Evolutionary conservation across 2,329 filamentous ascomycete genomes (phyloP).

Genomic region (Microsporum canis): DNA sequence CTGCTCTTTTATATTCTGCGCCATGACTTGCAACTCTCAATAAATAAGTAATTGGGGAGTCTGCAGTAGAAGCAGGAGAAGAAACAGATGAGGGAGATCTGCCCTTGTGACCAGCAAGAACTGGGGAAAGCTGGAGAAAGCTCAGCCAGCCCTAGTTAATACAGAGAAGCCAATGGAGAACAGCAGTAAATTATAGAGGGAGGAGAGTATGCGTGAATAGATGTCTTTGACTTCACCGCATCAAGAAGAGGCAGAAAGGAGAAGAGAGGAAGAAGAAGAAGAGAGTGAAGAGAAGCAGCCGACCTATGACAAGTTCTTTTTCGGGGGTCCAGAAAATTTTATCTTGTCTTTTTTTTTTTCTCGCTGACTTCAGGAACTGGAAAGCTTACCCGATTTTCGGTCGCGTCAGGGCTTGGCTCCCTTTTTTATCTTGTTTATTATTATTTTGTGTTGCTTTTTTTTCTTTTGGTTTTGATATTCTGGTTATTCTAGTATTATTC

Average conservation of each 20-base stretch:
- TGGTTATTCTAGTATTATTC: background rate
- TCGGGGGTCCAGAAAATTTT: background rate
- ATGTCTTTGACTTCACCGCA: background rate
- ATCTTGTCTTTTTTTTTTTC: background rate
- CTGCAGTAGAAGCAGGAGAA: background rate
- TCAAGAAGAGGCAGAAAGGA: background rate
- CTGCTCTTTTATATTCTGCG: constrained; percentile 63
- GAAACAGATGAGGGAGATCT: background rate
- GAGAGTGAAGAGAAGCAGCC: background rate
- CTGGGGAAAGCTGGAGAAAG: background rate
- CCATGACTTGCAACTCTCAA: background rate
- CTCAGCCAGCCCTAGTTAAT: background rate
- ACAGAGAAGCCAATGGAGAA: background rate
- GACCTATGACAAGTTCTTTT: background rate
- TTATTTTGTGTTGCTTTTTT: background rate
- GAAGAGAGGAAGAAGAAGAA: background rate
- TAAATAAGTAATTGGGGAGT: background rate
- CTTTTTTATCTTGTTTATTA: background rate
- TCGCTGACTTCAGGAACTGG: background rate
- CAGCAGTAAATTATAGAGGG: background rate
- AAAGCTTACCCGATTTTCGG: constrained; percentile 2
- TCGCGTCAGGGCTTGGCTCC: background rate
- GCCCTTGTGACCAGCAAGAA: background rate
- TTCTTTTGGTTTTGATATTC: background rate
- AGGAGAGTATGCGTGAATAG: background rate